Evolutionary conservation across 305 asterid species (phyloP).

Genomic region (Salvia sclarea): DNA sequence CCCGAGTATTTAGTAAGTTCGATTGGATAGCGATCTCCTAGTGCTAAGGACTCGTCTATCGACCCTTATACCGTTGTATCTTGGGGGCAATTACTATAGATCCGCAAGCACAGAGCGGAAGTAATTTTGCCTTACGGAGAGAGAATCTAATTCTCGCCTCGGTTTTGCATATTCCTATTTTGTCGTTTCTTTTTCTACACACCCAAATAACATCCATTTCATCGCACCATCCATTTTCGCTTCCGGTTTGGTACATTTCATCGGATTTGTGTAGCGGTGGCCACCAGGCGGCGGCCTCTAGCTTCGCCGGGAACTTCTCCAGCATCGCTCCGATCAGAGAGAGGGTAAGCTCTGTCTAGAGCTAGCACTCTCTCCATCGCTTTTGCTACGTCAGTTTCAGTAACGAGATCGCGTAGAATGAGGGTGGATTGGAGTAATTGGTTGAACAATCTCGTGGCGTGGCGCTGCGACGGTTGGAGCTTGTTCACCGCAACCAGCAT

Average conservation of each 20-base stretch:
- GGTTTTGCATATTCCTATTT: no score
- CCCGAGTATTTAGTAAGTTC: no score
- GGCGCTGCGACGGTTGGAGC: slow-evolving; percentile 57
- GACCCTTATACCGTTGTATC: no score
- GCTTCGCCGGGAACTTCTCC: slow-evolving; percentile 46
- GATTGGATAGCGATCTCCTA: no score
- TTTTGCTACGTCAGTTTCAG: slow-evolving; percentile 26
- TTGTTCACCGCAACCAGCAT: slow-evolving; percentile 43
- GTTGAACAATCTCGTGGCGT: slow-evolving; percentile 41
- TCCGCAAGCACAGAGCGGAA: no score
- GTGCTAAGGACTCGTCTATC: no score
- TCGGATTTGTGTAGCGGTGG: slow-evolving; percentile 13
- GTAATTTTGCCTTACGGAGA: no score
- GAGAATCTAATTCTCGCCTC: no score
- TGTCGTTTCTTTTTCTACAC: no score
- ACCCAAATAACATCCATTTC: no score
- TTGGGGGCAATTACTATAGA: no score
- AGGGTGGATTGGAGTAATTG: slow-evolving; percentile 36
- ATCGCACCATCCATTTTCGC: slow-evolving; percentile 40
- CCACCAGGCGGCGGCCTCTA: slow-evolving; percentile 55
- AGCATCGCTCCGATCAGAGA: slow-evolving; percentile 53
- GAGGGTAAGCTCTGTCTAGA: slow-evolving; percentile 55
- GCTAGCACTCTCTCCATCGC: slow-evolving; percentile 45
- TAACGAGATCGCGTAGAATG: slow-evolving; percentile 9
- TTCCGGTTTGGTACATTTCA: neutral